Evolutionary conservation across 106 monocot species (phyloP).

Genomic region (Vanilla planifolia): DNA sequence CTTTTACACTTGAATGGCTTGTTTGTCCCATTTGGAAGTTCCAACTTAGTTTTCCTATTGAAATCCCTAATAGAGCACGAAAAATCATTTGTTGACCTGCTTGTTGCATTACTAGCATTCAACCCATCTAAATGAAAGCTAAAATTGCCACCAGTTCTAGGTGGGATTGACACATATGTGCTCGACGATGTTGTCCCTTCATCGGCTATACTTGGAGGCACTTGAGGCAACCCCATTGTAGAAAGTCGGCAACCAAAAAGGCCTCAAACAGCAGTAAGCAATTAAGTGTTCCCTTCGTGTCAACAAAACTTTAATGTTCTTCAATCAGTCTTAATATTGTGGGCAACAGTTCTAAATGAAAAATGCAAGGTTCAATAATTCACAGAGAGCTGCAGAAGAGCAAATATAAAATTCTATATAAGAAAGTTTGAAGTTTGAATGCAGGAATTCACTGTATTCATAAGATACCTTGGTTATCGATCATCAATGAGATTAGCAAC

Average conservation of each 20-base stretch:
- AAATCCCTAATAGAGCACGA: constrained; percentile 30
- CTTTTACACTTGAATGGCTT: constrained; percentile 16
- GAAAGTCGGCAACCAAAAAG: not conserved
- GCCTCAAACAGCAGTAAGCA: not conserved
- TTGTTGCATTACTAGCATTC: constrained; percentile 16
- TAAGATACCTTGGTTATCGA: not conserved
- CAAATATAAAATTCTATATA: not conserved
- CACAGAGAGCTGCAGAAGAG: constrained; percentile 2
- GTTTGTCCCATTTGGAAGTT: constrained; percentile 18
- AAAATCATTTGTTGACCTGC: constrained; percentile 17
- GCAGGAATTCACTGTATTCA: not conserved
- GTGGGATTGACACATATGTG: constrained; percentile 33
- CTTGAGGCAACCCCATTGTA: constrained; percentile 74
- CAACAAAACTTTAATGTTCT: not conserved
- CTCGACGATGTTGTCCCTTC: constrained; percentile 27
- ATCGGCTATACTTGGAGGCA: constrained; percentile 25
- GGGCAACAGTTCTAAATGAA: not conserved
- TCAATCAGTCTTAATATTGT: not conserved
- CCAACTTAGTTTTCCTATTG: constrained; percentile 27
- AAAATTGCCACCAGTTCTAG: constrained; percentile 20
- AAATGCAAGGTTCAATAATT: constrained; percentile 10
- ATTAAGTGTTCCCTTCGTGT: not conserved
- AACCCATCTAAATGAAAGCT: constrained; percentile 51
- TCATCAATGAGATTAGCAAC: not conserved
- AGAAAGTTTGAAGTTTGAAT: not conserved